Evolutionary conservation across 257 asterid species (phyloP).

Genomic region (Salvia miltiorrhiza): DNA sequence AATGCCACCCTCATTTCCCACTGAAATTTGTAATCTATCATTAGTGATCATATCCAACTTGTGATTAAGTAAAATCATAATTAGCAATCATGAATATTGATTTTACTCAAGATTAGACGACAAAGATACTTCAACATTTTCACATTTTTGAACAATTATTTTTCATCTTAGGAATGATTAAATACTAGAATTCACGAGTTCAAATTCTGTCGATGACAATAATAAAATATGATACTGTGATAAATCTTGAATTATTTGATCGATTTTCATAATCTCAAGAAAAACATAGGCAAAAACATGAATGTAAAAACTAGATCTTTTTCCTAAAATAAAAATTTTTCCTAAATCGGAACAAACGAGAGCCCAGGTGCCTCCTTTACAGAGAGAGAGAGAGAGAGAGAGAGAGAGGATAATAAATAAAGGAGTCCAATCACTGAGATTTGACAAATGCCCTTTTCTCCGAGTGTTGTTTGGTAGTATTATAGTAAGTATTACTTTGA

Average conservation of each 20-base stretch:
- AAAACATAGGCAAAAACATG: background rate
- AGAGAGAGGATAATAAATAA: background rate
- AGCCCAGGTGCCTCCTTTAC: constrained; percentile 27
- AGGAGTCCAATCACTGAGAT: background rate
- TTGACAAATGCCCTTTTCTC: constrained; percentile 10
- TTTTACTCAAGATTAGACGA: background rate
- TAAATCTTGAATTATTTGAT: too few relatives aligned
- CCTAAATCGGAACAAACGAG: background rate
- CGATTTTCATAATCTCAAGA: too few relatives aligned
- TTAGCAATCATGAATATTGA: background rate
- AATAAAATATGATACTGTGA: too few relatives aligned
- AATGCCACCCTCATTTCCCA: background rate
- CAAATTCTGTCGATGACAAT: too few relatives aligned
- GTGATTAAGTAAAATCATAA: background rate
- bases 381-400: background rate
- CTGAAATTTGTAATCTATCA: background rate
- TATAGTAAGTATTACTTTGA: background rate
- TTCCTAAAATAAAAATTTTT: background rate
- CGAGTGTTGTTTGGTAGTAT: background rate
- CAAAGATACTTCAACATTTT: background rate
- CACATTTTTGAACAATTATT: background rate
- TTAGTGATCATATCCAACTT: background rate
- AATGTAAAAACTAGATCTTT: background rate
- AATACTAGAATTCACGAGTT: too few relatives aligned
- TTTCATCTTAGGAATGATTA: too few relatives aligned